A percentile compares a stretch with the other conserved stretches of the same genome.
Conservation (phyloP, 2,329 filamentous ascomycete species). For the Aspergillus aculeatus region DNA sequence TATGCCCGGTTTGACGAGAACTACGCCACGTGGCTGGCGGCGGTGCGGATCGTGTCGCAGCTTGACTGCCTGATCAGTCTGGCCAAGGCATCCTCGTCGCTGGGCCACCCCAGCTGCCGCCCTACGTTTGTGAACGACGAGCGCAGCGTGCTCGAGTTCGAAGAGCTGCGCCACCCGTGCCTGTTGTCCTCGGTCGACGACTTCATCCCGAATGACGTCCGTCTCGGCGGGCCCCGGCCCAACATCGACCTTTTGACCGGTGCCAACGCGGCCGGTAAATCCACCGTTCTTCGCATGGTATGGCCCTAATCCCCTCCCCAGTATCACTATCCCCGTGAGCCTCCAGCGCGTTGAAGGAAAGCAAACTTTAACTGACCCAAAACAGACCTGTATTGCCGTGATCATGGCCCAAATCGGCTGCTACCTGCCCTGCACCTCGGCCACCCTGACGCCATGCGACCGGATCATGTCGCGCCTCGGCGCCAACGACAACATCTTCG, state of each 20-base stretch:
- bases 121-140: conserved; percentile 84
- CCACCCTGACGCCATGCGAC: conserved; percentile 84
- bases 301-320: conserved; percentile 33
- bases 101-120: conserved; percentile 85
- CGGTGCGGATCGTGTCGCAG: conserved; percentile 86
- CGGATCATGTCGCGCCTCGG: conserved; percentile 98
- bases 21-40: conserved; percentile 79
- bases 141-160: conserved; percentile 84
- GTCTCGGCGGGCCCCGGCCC: conserved; percentile 73
- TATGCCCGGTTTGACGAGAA: conserved; percentile 85
- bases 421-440: conserved; percentile 79
- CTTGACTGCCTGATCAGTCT: conserved; percentile 93
- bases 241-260: conserved; percentile 92
- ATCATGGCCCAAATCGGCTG: conserved; percentile 98
- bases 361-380: conserved; percentile 18
- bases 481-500: conserved; percentile 98
- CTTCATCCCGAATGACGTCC: conserved; percentile 95
- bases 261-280: conserved; percentile 96
- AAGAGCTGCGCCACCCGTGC: conserved; percentile 90
- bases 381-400: conserved; percentile 83
- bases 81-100: conserved; percentile 77
- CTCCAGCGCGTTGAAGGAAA: too few relatives aligned
- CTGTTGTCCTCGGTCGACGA: conserved; percentile 86
- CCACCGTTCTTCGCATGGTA: conserved; percentile 90
- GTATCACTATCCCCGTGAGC: not conserved